phyloP scores from a whole-genome alignment of 805 yeast genomes.

The Candida ascalaphidarum region DNA sequence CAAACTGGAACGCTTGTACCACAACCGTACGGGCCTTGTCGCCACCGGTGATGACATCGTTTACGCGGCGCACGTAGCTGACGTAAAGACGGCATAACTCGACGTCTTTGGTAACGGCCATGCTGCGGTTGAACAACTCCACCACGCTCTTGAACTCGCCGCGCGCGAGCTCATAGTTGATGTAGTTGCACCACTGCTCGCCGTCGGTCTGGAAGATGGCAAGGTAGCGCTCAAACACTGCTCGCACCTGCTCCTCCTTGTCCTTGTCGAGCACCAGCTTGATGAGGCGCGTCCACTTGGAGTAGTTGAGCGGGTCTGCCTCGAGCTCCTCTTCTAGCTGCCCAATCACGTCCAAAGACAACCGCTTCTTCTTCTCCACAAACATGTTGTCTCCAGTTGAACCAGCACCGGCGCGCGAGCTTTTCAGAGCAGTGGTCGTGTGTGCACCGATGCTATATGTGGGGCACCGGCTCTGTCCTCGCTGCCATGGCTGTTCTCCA shows the following conservation, averaged over 20 bases:
- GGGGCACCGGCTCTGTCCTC: no score
- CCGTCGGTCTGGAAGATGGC: conserved; percentile 57
- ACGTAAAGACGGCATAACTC: conserved; percentile 73
- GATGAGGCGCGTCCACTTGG: conserved; percentile 50
- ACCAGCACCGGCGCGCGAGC: no score
- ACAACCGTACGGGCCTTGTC: conserved; percentile 70
- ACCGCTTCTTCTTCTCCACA: conserved; percentile 12
- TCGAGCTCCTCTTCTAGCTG: conserved; percentile 48
- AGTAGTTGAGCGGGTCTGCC: conserved; percentile 43
- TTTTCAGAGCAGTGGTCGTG: no score
- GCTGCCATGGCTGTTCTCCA: conserved; percentile 37
- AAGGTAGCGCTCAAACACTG: conserved; percentile 53
- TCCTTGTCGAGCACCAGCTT: conserved; percentile 42
- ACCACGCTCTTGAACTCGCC: conserved; percentile 65
- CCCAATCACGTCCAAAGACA: conserved; percentile 44
- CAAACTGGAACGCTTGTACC: conserved; percentile 77
- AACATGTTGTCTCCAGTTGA: background rate
- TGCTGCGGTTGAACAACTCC: conserved; percentile 52
- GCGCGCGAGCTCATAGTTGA: conserved; percentile 52
- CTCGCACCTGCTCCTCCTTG: conserved; percentile 50
- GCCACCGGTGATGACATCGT: conserved; percentile 70
- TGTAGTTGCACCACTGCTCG: conserved; percentile 64
- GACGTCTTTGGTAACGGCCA: conserved; percentile 55
- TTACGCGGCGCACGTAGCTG: conserved; percentile 63
- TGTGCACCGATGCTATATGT: no score